A percentile compares a stretch with the other conserved stretches of the same genome.
Conservation (phyloP, 768 basidiomycete genomes). For the Agrocybe praecox region DNA sequence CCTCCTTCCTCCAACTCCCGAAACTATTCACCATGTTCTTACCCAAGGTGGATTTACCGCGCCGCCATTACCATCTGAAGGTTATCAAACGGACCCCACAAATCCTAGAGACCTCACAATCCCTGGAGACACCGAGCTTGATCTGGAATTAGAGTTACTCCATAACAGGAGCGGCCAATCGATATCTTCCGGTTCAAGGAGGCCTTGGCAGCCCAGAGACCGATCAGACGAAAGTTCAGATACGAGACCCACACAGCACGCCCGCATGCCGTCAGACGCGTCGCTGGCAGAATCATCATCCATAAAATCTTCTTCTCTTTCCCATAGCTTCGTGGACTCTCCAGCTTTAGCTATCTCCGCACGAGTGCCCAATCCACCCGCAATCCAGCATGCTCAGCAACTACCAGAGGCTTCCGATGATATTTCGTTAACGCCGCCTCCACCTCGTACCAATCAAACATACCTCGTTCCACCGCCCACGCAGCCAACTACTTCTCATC, state of each 20-base stretch:
- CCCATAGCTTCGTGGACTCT: constrained; percentile 30
- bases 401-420: neutral
- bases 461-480: constrained; percentile 18
- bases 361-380: constrained; percentile 1
- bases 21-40: constrained; percentile 69
- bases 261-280: constrained; percentile 9
- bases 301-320: constrained; percentile 25
- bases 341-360: constrained; percentile 20
- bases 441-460: constrained; percentile 1
- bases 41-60: constrained; percentile 58
- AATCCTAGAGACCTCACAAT: neutral
- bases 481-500: constrained; percentile 25
- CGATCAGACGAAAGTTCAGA: neutral
- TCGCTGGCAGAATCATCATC: constrained; percentile 22
- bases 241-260: constrained; percentile 7
- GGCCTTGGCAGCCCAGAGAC: constrained; percentile 3
- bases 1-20: constrained; percentile 74
- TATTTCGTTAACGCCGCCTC: neutral
- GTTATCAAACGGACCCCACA: neutral
- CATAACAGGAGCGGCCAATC: neutral
- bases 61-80: constrained; percentile 3
- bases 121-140: neutral
- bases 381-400: neutral
- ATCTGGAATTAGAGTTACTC: constrained; percentile 4
- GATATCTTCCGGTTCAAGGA: neutral